These are phyloP conservation scores for Saturnispora halmiae DNA, from an alignment of 805 yeast species.

Conservation along the genomic window DNA sequence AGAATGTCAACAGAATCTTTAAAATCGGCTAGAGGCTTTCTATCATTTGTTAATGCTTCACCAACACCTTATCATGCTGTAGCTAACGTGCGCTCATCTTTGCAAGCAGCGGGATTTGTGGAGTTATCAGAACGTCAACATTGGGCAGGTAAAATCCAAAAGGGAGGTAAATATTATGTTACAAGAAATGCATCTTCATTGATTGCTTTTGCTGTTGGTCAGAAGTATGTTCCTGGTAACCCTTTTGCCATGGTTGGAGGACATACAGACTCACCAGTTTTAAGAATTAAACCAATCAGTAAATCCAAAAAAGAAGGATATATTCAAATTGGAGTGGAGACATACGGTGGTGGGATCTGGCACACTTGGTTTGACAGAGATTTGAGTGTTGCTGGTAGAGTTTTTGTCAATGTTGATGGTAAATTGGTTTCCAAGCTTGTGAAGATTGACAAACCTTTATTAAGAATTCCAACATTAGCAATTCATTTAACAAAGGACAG, in stretches of 20 bases:
- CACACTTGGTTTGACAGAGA: slow-evolving; percentile 97
- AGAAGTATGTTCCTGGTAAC: slow-evolving; percentile 61
- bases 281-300: slow-evolving; percentile 83
- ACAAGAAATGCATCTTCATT: slow-evolving; percentile 86
- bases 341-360: slow-evolving; percentile 94
- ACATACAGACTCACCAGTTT: slow-evolving; percentile 89
- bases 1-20: slow-evolving; percentile 19
- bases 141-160: slow-evolving; percentile 52
- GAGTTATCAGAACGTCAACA: slow-evolving; percentile 62
- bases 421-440: slow-evolving; percentile 57
- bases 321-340: slow-evolving; percentile 85
- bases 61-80: slow-evolving; percentile 97
- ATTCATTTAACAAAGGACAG: slow-evolving; percentile 80
- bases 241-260: slow-evolving; percentile 90
- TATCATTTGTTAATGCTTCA: slow-evolving; percentile 69
- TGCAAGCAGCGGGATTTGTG: slow-evolving; percentile 55
- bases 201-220: slow-evolving; percentile 80
- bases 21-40: slow-evolving; percentile 48
- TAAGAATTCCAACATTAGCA: slow-evolving; percentile 91
- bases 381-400: slow-evolving; percentile 85
- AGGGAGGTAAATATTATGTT: slow-evolving; percentile 67
- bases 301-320: slow-evolving; percentile 64
- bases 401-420: slow-evolving; percentile 49
- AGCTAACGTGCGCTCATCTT: slow-evolving; percentile 45
- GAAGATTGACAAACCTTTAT: slow-evolving; percentile 71